These are phyloP conservation scores for Mycosphaerella sp. DNA, from an alignment of 2,329 filamentous ascomycete genomes.

Conservation along the genomic window DNA sequence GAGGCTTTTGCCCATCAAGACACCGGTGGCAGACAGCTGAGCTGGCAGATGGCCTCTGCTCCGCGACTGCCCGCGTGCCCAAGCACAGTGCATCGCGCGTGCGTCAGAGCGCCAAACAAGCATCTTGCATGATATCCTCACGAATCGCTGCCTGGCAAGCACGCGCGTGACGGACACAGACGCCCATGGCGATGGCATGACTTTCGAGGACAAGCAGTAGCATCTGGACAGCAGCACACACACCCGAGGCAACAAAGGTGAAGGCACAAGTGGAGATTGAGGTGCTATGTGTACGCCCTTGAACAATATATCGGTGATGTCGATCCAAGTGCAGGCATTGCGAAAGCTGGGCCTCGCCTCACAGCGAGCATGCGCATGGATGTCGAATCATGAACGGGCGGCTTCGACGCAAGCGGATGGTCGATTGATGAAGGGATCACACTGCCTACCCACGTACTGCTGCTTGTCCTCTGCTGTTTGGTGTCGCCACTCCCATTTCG, in stretches of 20 bases:
- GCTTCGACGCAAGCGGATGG: not conserved
- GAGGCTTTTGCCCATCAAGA: conserved; percentile 7
- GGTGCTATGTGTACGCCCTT: not conserved
- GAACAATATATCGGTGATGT: not conserved
- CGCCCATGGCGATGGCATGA: conserved; percentile 12
- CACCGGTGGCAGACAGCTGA: conserved; percentile 6
- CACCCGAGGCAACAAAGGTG: not conserved
- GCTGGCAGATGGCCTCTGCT: conserved; percentile 12
- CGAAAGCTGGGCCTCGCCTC: not conserved
- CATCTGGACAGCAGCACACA: not conserved
- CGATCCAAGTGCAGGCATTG: not conserved
- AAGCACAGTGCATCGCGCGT: conserved; percentile 15
- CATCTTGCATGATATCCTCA: conserved; percentile 20
- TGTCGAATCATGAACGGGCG: not conserved
- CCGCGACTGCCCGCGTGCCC: conserved; percentile 16
- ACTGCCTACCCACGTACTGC: conserved; percentile 1
- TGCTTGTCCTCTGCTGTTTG: conserved; percentile 20
- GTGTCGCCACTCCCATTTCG: conserved; percentile 4
- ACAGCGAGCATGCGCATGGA: not conserved
- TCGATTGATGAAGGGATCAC: not conserved
- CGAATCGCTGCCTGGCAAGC: conserved; percentile 29
- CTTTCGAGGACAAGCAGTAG: conserved; percentile 21
- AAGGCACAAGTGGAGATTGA: not conserved
- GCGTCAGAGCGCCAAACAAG: conserved; percentile 8
- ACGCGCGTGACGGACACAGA: conserved; percentile 25